phyloP scores from a whole-genome alignment of 768 basidiomycete genomes.

The Mycena crocata region DNA sequence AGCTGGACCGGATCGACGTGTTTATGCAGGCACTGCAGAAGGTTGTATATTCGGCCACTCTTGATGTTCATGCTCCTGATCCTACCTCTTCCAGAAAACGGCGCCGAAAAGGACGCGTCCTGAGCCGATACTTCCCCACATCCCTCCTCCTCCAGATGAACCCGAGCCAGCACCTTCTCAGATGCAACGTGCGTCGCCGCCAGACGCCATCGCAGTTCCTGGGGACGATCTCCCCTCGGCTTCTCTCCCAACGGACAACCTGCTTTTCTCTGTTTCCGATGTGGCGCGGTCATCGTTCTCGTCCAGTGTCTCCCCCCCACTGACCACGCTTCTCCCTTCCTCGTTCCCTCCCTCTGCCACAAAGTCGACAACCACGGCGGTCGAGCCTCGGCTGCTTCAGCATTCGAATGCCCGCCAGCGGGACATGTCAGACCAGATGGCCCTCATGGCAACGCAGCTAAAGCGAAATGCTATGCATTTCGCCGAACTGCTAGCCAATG shows the following conservation, averaged over 20 bases:
- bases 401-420: constrained; percentile 77
- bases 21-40: constrained; percentile 64
- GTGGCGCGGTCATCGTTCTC: constrained; percentile 35
- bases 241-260: constrained; percentile 45
- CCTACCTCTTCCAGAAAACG: constrained; percentile 49
- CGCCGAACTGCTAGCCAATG: constrained; percentile 75
- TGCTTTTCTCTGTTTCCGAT: constrained; percentile 55
- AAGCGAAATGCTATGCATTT: constrained; percentile 88
- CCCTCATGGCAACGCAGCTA: constrained; percentile 89
- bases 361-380: constrained; percentile 43
- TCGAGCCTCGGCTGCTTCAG: constrained; percentile 56
- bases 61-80: neutral
- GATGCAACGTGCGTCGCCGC: constrained; percentile 37
- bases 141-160: constrained; percentile 56
- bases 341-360: constrained; percentile 44
- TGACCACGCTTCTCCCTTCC: constrained; percentile 43
- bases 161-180: constrained; percentile 27
- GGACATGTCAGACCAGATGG: constrained; percentile 79
- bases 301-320: constrained; percentile 33
- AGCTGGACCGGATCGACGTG: constrained; percentile 66
- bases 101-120: constrained; percentile 54
- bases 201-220: constrained; percentile 25
- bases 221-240: constrained; percentile 32
- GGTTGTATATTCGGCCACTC: constrained; percentile 47
- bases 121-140: constrained; percentile 62